These are phyloP conservation scores for Solanum megistacrolobum DNA, from an alignment of 257 asterid genomes.

Conservation along the genomic window DNA sequence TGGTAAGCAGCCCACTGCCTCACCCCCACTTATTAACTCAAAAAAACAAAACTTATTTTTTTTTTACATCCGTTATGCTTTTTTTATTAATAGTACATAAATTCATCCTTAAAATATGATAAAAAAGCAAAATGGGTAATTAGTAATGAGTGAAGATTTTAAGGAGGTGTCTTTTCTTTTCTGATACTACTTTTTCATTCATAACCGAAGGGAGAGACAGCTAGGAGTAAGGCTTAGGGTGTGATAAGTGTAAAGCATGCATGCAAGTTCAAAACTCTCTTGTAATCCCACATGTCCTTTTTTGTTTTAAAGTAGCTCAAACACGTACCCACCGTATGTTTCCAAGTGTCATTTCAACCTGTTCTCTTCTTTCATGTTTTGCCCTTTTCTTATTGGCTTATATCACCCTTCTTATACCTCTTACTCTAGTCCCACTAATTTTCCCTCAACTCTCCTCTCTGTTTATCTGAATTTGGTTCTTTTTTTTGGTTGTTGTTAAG, in stretches of 20 bases:
- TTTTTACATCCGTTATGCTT: neutral
- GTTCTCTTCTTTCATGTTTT: slow-evolving; percentile 28
- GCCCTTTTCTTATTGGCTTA: slow-evolving; percentile 56
- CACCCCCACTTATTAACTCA: neutral
- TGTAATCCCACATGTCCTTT: slow-evolving; percentile 58
- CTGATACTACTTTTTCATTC: neutral
- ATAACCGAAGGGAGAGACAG: neutral
- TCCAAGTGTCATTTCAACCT: slow-evolving; percentile 56
- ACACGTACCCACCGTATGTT: slow-evolving; percentile 74
- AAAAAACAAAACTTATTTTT: neutral
- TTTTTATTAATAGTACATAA: neutral
- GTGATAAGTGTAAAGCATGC: slow-evolving; percentile 67
- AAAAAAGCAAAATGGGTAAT: neutral
- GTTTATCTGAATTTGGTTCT: neutral
- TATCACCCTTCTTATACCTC: slow-evolving; percentile 15
- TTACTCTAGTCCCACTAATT: neutral
- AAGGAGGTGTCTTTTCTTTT: neutral
- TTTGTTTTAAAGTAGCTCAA: slow-evolving; percentile 29
- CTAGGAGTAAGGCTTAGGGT: neutral
- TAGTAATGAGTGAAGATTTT: neutral
- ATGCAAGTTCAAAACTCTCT: slow-evolving; percentile 24
- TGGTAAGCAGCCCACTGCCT: neutral
- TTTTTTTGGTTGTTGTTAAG: neutral
- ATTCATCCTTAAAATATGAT: neutral
- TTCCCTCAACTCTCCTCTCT: neutral